Conservation (phyloP, 2,329 filamentous ascomycete genomes). For the Beauveria sp. region DNA sequence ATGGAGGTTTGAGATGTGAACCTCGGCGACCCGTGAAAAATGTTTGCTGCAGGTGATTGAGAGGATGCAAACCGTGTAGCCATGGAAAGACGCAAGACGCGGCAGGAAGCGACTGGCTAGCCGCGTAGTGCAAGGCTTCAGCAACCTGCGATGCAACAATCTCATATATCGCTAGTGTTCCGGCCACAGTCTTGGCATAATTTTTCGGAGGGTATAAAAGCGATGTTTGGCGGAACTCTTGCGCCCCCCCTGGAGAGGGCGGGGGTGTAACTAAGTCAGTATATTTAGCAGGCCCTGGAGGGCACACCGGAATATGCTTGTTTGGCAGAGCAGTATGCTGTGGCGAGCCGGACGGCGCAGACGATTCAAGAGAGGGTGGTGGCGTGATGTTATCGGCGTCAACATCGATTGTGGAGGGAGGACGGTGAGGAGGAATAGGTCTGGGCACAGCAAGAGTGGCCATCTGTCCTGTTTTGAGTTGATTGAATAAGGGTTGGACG, state of each 20-base stretch:
- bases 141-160: slow-evolving; percentile 63
- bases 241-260: slow-evolving; percentile 54
- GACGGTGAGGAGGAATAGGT: slow-evolving; percentile 38
- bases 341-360: slow-evolving; percentile 17
- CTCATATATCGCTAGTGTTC: slow-evolving; percentile 58
- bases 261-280: slow-evolving; percentile 53
- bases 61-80: slow-evolving; percentile 85
- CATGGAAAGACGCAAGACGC: slow-evolving; percentile 88
- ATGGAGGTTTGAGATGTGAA: slow-evolving; percentile 57
- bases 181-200: slow-evolving; percentile 45
- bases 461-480: slow-evolving; percentile 28
- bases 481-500: neutral
- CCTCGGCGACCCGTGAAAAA: slow-evolving; percentile 80
- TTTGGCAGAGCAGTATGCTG: slow-evolving; percentile 55
- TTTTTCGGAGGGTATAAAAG: slow-evolving; percentile 66
- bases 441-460: slow-evolving; percentile 47
- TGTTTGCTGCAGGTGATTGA: slow-evolving; percentile 79
- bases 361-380: slow-evolving; percentile 32
- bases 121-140: slow-evolving; percentile 65
- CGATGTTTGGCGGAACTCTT: slow-evolving; percentile 53
- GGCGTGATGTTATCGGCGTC: slow-evolving; percentile 26
- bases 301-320: slow-evolving; percentile 84
- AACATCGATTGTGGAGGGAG: slow-evolving; percentile 32
- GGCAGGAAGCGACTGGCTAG: slow-evolving; percentile 75
- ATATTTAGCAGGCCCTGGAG: slow-evolving; percentile 60